Base-by-base conservation (phyloP, 1,139 yeast genomes). In the Scheffersomyces lignicola region DNA sequence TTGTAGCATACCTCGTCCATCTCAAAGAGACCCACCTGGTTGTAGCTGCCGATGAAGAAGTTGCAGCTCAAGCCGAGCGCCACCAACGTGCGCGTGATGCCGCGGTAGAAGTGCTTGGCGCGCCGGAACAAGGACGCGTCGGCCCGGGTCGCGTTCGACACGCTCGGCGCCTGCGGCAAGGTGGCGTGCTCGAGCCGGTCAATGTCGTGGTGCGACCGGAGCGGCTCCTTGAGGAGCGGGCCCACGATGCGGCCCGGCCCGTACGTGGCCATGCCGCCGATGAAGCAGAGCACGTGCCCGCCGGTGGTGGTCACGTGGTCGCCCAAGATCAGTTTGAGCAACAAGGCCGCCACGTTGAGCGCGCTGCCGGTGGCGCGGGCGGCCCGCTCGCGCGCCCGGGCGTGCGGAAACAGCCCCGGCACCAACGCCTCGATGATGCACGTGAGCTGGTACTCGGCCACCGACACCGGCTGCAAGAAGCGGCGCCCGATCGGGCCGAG, bases 331-430 rank as follows among this genome's bases (percentile, higher is more conserved):
- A 71, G 53, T 35, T 71, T 73, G 22, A 83, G 52, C 8, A 83
- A 50, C 30, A 72, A 63, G 1, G 76, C 54, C 0, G 87, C 83
- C n/a, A 83, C 60, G 43, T 78, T 76, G 21, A 84, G 47, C 3
- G 90, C 90, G 27, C 78, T 56, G 0, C 92, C 94, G 0, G 88
- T 80, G 18, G 82, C 69, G 45, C 90, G 65, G 18, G 63, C 62
- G 2, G 75, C 68, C 48, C 94, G 68, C 42, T 73, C 71, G 36
- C 62, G 65, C 31, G 67, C 65, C 14, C 52, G 52, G 7, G 62
- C 52, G 34, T 68, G 68, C 1, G 78, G 74, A 56, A 83, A 83
- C 1, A 76, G 58, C 47, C 82, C 84, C 8, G 69, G 58, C 7
- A 57, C 56, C 34, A 84, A 59, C 31, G 62, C 69, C 39, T 82